Evolutionary conservation across 805 yeast genomes (phyloP), one percentile per base, ranked within the genome.

Genomic region (Citeromyces matritensis): DNA sequence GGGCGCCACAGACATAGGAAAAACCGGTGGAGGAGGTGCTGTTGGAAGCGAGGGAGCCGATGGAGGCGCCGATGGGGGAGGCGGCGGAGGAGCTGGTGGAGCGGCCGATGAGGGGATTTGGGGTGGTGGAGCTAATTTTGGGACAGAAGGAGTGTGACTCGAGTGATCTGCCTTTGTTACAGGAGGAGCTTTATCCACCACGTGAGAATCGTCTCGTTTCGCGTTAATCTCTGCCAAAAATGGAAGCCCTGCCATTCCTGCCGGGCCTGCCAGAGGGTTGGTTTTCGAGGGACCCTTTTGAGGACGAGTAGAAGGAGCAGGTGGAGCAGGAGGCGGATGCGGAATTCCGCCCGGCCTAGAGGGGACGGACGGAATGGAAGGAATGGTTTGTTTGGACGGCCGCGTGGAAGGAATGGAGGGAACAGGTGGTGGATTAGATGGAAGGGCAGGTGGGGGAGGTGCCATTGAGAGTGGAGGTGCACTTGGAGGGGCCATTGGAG

Each of bases 171-270:
- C 35, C 6, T 39, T 35, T 9, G 45, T 30, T 8, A 48, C 38
- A 10, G 46, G 32, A 5, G 41, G 33, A 7, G 51, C 44, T 17
- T 17, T 17, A 33, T 61, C 71, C n/a, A 71, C 57, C 9, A 68
- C 74, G 44, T 56, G 45, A 1, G 62, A 36, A 13, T 72, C 73
- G 38, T 64, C 59, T 46, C 78, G 56, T 44, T 65, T 68, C 26
- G 64, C 60, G 37, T 70, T 69, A 30, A 73, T 72, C 36, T 71
- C 69, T 1, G 72, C 72, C 30, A 72, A 55, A 41, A 73, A 72
- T 5, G 81, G 79, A 15, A 71, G 45, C 0, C 59, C 65, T 1
- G 69, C 70, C 39, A 42, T 44, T 25, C 41, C 33, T 4, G 39
- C 33, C 31, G 42, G 38, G 12, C 40, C 23, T 27, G 48, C 39